Percentiles rank a stretch among this genome's conserved stretches.
phyloP scores from a whole-genome alignment of 1,284 basidiomycete genomes.

The Irpex sp. region DNA sequence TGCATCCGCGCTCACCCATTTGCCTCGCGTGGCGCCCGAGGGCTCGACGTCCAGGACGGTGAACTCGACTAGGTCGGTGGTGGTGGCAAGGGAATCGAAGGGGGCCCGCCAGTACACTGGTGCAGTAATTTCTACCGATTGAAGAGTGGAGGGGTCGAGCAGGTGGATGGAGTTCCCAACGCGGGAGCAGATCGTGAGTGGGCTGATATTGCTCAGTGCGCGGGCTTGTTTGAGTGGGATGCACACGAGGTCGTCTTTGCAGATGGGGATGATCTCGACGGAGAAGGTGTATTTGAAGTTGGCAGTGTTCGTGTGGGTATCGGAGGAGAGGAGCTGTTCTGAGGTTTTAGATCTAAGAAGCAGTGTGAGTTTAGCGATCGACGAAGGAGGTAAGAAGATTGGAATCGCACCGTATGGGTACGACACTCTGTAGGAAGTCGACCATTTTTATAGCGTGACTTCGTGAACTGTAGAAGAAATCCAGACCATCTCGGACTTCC shows the following conservation, averaged over 20 bases:
- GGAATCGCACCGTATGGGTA: conserved; percentile 73
- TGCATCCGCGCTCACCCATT: conserved; percentile 87
- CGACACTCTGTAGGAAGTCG: conserved; percentile 89
- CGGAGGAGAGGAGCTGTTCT: conserved; percentile 90
- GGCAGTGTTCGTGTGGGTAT: conserved; percentile 89
- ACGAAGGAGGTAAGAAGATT: neutral
- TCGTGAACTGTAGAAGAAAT: conserved; percentile 93
- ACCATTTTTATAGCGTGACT: conserved; percentile 96
- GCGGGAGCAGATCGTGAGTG: conserved; percentile 84
- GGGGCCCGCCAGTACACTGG: conserved; percentile 91
- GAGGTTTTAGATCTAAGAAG: conserved; percentile 77
- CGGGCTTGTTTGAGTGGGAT: conserved; percentile 83
- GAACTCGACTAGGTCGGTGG: conserved; percentile 91
- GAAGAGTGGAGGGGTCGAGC: conserved; percentile 86
- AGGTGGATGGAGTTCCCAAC: conserved; percentile 92
- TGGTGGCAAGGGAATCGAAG: conserved; percentile 79
- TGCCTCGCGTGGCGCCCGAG: conserved; percentile 65
- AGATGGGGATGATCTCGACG: conserved; percentile 94
- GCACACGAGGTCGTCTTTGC: conserved; percentile 97
- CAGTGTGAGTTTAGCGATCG: neutral
- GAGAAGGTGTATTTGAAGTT: conserved; percentile 99
- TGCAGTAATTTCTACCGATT: conserved; percentile 76
- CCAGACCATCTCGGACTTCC: conserved; percentile 92
- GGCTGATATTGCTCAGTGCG: conserved; percentile 83
- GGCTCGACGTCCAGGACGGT: conserved; percentile 94